phyloP scores from a whole-genome alignment of 176 grass and related monocot genomes.

The Avena insularis region DNA sequence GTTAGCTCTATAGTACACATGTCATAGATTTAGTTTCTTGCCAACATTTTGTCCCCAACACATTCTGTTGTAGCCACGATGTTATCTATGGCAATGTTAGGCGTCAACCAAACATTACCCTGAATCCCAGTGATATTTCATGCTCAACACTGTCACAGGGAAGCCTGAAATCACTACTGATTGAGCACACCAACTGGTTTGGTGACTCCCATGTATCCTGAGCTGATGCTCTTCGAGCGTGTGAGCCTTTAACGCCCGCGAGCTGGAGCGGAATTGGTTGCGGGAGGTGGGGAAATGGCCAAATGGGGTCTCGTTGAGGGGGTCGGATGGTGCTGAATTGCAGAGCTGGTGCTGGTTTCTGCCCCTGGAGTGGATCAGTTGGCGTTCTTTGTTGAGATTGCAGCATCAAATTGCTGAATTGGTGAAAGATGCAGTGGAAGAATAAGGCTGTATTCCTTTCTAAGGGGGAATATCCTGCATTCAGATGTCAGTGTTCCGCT shows the following conservation, averaged over 20 bases:
- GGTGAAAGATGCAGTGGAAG: background rate
- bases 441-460: background rate
- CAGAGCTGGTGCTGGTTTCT: too few relatives aligned
- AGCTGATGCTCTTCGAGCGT: too few relatives aligned
- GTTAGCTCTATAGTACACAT: background rate
- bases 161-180: too few relatives aligned
- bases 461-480: background rate
- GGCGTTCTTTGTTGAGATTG: background rate
- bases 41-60: background rate
- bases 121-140: background rate
- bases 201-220: too few relatives aligned
- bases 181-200: too few relatives aligned
- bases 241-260: background rate
- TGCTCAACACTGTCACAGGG: too few relatives aligned
- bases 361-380: too few relatives aligned
- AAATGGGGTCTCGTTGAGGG: constrained; percentile 13
- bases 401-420: background rate
- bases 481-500: background rate
- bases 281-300: background rate
- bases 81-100: background rate
- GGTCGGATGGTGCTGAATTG: too few relatives aligned
- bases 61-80: background rate
- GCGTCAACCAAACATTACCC: background rate
- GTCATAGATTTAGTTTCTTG: background rate
- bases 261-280: background rate